Base-by-base conservation (phyloP, 2,329 filamentous ascomycete species). In the Pestalotiopsis sp. region DNA sequence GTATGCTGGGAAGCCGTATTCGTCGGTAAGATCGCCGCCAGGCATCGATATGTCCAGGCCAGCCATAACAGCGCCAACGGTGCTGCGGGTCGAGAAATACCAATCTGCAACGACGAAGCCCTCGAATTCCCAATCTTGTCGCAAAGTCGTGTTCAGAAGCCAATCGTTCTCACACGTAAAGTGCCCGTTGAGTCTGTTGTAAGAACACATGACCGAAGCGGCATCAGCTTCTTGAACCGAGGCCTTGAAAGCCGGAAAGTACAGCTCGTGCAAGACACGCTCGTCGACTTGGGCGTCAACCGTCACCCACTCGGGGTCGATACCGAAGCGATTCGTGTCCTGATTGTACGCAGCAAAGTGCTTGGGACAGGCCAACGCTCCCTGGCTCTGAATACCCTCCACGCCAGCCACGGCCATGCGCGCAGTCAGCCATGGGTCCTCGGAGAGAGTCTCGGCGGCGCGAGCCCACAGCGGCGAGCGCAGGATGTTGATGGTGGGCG, bases 401-500 rank as follows among this genome's bases (percentile, higher is more conserved):
- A 63, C n/a, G 12, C 31, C 31, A 12, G 60, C 60, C 3, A 63
- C 60, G 60, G 60, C 60, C 60, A 63, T 63, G 60, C 60, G 60
- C 12, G 60, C 60, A 6, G 60, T 63, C 60, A 63, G 13, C 60
- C 36, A 63, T 12, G 60, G 60, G 17, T 63, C 60, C 31, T 63
- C 60, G 11, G 60, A 63, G 12, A 63, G 60, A 12, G 60, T 63
- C 60, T 63, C 60, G 12, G 60, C 60, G 31, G 60, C 60, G 3
- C 60, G 36, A 11, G 60, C 60, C 60, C 60, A 63, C 20, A 63
- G 60, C n/a, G 60, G 60, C 27, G 60, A 63, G 38, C 60, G 60
- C 36, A 63, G 17, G 11, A 63, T 63, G 60, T 63, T 63, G 38
- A 63, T 63, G 0, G 60, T 63, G 1, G 60, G 60, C 60, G 60